Base-by-base conservation (phyloP, 192 early-diverging fungal species). In the Podila epigama region DNA sequence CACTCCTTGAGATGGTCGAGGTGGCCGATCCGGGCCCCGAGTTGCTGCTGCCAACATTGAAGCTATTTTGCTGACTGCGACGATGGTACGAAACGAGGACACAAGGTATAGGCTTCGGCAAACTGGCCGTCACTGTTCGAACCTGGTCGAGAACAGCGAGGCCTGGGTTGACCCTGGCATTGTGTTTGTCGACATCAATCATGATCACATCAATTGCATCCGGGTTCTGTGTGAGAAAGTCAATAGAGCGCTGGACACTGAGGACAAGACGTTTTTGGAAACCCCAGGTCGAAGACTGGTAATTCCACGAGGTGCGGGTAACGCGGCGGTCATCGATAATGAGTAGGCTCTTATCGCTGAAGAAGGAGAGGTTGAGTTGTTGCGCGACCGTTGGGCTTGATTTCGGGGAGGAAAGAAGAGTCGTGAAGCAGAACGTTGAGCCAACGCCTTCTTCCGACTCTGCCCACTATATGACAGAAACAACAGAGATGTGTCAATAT, bases 361-460 rank as follows among this genome's bases (percentile, higher is more conserved):
- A 77, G 66, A 77, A 77, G 20, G 55, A 41, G 32, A 77, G 37
- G 51, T 77, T 77, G 15, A 68, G 32, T 31, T 77, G 66, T 32
- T 77, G 54, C 1, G 73, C 73, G 10, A 77, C 73, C 0, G 65
- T 77, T 13, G 36, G 52, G 16, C 66, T 53, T 3, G 53, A 22
- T 29, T 68, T 59, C 20, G 73, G 73, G 0, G 66, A 68, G 4
- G 67, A 50, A 15, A 77, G 53, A 8, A 59, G 54, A 4, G 73
- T 77, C 15, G 73, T 68, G 32, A 77, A 77, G 56, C 63, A 77
- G 33, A 77, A 77, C 2, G 73, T 77, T 10, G 73, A 77, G 6
- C 73, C 73, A 3, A 77, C 73, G 1, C 66, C 66, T 68, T 77
- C 66, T 36, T 77, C 73, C 16, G 73, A 77, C 31, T 77, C 73